Evolutionary conservation across 768 basidiomycete species (phyloP), one percentile per base, ranked within the genome.

Genomic region (Mycena kentingensis): DNA sequence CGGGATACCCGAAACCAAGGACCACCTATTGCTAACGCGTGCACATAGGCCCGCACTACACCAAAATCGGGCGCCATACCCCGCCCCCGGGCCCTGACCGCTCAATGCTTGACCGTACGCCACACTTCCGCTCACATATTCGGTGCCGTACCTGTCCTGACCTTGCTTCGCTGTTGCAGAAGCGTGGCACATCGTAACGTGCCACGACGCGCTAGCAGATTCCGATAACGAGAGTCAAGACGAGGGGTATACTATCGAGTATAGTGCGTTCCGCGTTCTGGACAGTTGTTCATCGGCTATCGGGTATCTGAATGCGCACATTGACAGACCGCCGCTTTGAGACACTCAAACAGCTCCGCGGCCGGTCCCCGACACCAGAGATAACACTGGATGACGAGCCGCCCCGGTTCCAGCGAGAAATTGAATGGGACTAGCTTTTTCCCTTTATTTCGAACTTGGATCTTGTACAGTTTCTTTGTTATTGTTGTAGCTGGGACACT

Each of bases 201-300:
- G 77, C 24, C 75, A 76, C 29, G 87, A 90, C 63, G 85, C 88
- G 15, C 71, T 90, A 15, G 72, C 70, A 12, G 87, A 88, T 69
- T 89, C 88, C 12, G 88, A 90, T 58, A 85, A 86, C 32, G 89
- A 91, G 61, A 67, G 75, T 49, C 72, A 76, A 49, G 85, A 89
- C 52, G 82, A 87, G 51, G 73, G 87, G 57, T 73, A 79, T 39
- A 77, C 80, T 36, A 64, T 76, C 43, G 88, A 91, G 60, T 89
- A 89, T 62, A 73, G 88, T 87, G 62, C 62, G 86, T 65, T 51
- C 24, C 25, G n/a, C n/a, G 48, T 37, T 37, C 37, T 10, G 37
- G 50, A 21, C 32, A 13, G 18, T 10, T 2, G 4, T 24, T 48
- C 22, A 31, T 24, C 22, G 54, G 25, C 22, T 54, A 12, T 52